Evolutionary conservation across 768 basidiomycete species (phyloP), one percentile per base, ranked within the genome.

Genomic region (Coprinopsis marcescibilis): DNA sequence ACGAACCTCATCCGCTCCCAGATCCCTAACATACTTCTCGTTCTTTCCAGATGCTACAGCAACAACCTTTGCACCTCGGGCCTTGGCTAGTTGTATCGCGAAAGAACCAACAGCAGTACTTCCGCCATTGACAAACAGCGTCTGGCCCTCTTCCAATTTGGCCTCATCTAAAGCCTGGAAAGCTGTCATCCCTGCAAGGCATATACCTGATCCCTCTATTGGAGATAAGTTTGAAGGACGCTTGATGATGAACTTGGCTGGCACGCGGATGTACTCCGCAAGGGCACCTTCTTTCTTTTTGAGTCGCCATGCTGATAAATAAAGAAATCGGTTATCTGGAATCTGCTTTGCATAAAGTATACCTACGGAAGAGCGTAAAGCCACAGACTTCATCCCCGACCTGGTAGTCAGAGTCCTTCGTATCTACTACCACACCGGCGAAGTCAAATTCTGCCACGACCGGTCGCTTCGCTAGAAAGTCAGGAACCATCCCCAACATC

Each of bases 51-150:
- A 85, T 7, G 81, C 83, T 24, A 72, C 77, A 0, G 77, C 76
- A 2, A 75, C 66, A 3, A 88, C 83, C 42, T 60, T 66, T 45
- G 77, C 77, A 3, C 82, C 82, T 50, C 67, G 68, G 1, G 76
- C 71, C 57, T 87, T 89, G 6, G 85, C 83, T 8, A 88, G 58
- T 59, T 88, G 84, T 39, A 89, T 82, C 1, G 83, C 85, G 53
- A 75, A 75, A n/a, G 71, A 65, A 3, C 86, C 87, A 1, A 87
- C 82, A 11, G 78, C 64, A 1, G 81, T 77, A 42, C 80, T 81
- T 3, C 83, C 87, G 0, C 85, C 85, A 46, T 85, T 81, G 55
- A 90, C 66, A 53, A 89, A 75, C 3, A 89, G 65, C 1, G 71
- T 70, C 55, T 81, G 80, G 1, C 76, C 79, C 19, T 65, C 55